Evolutionary conservation across 768 basidiomycete genomes (phyloP), one percentile per base, ranked within the genome.

Genomic region (Boletus edulis): DNA sequence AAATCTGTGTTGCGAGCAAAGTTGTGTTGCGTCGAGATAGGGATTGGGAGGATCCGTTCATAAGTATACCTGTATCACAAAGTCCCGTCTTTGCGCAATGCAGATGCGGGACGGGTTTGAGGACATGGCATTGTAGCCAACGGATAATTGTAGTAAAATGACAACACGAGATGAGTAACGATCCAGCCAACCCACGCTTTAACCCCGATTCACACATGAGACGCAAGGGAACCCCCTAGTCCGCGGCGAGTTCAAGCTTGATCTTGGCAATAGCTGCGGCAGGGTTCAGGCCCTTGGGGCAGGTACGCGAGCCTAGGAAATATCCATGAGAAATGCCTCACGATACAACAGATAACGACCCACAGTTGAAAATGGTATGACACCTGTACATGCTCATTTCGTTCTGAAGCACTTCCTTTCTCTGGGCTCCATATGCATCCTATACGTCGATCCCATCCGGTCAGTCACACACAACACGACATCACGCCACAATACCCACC

Each of bases 291-390:
- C 94, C 94, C 82, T 97, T 97, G 52, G 94, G 94, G 76, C 94
- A 98, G n/a, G 95, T 97, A 53, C 91, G 87, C 47, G 94, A 84
- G 72, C 92, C 89, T 87, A 7, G 8, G 14, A 10, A 20, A 34
- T 2, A 29, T 7, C 2, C 20, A 34, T 57, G 46, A 57, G 15
- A 29, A 59, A 39, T 1, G 17, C 1, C 32, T 17, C 6, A 15
- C 27, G 49, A 38, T 43, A 43, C 22, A 20, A 1, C 17, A 38
- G n/a, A 22, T 7, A 15, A 32, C 37, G 44, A 72, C 81, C 29
- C 54, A 89, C 93, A 93, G 76, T 97, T 97, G 80, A 98, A 97
- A 76, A 97, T 98, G 46, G 96, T 98, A 75, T 98, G 96, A 79
- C 96, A 98, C 55, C 96, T 85, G 78, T 97, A 99, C 71, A 99